Percentiles rank a stretch among this genome's conserved stretches.
These are phyloP conservation scores for Porodaedalea pini DNA, from an alignment of 1,284 basidiomycete species.

Conservation along the genomic window DNA sequence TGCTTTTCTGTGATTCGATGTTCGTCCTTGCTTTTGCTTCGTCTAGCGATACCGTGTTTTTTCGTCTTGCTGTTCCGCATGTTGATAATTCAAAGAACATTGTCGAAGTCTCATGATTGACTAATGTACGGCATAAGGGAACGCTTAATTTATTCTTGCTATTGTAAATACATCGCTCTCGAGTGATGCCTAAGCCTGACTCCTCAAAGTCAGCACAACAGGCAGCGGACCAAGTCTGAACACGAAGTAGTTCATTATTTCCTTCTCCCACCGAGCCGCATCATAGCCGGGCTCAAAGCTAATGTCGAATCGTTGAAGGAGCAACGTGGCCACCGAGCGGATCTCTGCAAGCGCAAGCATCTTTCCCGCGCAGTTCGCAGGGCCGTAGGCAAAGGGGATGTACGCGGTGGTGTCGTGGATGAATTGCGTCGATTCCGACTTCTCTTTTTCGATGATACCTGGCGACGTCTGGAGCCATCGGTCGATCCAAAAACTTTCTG, in stretches of 20 bases:
- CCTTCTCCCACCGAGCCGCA: constrained; percentile 27
- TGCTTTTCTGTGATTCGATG: too few species aligned
- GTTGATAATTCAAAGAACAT: too few species aligned
- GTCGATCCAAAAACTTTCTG: constrained; percentile 41
- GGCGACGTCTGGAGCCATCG: constrained; percentile 34
- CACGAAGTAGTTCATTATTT: constrained; percentile 30
- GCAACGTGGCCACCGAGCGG: constrained; percentile 26
- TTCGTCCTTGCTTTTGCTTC: too few species aligned
- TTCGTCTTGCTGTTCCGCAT: too few species aligned
- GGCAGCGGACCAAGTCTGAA: constrained; percentile 29
- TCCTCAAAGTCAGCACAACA: constrained; percentile 19
- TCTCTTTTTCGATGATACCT: background rate
- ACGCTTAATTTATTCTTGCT: too few species aligned
- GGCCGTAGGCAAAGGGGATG: constrained; percentile 34
- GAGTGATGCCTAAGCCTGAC: background rate
- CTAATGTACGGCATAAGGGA: too few species aligned
- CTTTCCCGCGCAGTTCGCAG: constrained; percentile 35
- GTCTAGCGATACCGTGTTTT: too few species aligned
- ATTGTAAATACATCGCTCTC: background rate
- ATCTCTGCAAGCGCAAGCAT: constrained; percentile 33
- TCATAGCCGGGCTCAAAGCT: constrained; percentile 28
- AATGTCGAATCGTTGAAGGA: constrained; percentile 33
- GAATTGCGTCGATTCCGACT: background rate
- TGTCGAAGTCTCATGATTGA: too few species aligned
- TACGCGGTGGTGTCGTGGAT: constrained; percentile 33